Base-by-base conservation (phyloP, 805 yeast species). In the Metschnikowia arizonensis region DNA sequence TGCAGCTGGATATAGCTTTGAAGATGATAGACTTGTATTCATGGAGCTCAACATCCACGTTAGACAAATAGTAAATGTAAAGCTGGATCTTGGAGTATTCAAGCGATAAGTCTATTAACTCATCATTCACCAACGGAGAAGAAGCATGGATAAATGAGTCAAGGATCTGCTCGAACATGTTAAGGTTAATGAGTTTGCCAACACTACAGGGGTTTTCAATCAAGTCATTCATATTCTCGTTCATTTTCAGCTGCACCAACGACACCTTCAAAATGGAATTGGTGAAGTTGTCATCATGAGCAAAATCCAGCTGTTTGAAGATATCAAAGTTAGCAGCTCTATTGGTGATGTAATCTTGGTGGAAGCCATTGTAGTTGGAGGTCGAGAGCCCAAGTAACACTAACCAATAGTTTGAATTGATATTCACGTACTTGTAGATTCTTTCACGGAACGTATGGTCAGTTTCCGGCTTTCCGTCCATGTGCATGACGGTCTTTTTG, bases 391-490 rank as follows among this genome's bases (percentile, higher is more conserved):
- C 76, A 28, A 68, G 61, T 46, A 60, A 59, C 8, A 66, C 66
- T 39, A 67, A 59, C 76, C 75, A 71, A 56, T 68, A 69, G 55
- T 67, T 69, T 18, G 73, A 65, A 50, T 69, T 69, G 50, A 71
- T 67, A 50, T 65, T 65, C 33, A 69, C 64, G 53, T 66, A 68
- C 48, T 70, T 71, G 56, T 69, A 72, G 39, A 71, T 65, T 47
- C 74, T 54, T 49, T 69, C 75, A 41, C 75, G 57, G 29, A 67
- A 63, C 9, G 58, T 50, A 48, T 65, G 61, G 50, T 68, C 63
- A 39, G 64, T 56, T 33, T 61, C 64, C n/a, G 59, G 52, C 40
- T 63, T 65, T 17, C 44, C 50, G 29, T 60, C 53, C 33, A 60
- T 49, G 40, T 52, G 46, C 46, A 60, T 52, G 38, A 52, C 50